phyloP scores from a whole-genome alignment of 192 early-diverging fungal genomes.

The Backusella circina region DNA sequence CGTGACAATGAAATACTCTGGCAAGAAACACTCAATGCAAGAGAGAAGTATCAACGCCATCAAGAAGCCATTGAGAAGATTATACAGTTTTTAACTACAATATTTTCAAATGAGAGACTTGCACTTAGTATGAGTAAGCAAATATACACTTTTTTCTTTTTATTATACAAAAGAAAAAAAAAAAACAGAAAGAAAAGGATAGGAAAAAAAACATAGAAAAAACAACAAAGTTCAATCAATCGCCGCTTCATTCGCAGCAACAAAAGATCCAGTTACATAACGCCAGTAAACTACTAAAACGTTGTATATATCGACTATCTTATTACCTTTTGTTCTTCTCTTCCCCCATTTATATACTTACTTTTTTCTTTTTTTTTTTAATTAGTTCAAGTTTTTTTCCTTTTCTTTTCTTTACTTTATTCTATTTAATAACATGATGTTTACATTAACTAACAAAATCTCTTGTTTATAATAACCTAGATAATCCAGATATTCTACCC shows the following conservation, averaged over 20 bases:
- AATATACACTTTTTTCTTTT: neutral
- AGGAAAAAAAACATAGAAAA: neutral
- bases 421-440: neutral
- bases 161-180: neutral
- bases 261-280: neutral
- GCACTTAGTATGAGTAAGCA: conserved; percentile 22
- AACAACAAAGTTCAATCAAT: neutral
- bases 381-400: neutral
- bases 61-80: conserved; percentile 95
- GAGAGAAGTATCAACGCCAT: conserved; percentile 80
- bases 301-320: neutral
- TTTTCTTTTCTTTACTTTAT: neutral
- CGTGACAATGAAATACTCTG: conserved; percentile 86
- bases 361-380: neutral
- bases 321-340: neutral
- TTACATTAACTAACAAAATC: neutral
- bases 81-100: conserved; percentile 82
- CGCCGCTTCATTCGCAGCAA: neutral
- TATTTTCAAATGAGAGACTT: conserved; percentile 62
- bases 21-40: conserved; percentile 72
- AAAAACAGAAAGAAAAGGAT: neutral
- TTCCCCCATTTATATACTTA: neutral
- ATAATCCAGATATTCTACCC: neutral
- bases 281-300: neutral
- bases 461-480: neutral